Evolutionary conservation across 768 basidiomycete species (phyloP).

Genomic region (Boletus subcaerulescens): DNA sequence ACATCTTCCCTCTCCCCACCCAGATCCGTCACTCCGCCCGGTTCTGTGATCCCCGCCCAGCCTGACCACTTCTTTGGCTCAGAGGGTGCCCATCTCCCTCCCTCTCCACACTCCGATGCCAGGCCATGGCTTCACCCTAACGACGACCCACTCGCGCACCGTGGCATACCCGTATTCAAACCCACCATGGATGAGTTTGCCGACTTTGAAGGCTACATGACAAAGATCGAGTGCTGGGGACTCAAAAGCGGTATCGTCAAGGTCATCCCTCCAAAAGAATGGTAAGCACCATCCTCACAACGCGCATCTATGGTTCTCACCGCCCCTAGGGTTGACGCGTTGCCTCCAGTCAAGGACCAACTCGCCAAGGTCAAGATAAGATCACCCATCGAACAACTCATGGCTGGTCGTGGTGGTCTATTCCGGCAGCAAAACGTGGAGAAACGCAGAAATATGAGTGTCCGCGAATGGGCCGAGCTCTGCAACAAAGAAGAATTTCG

Average conservation of each 20-base stretch:
- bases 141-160: constrained; percentile 76
- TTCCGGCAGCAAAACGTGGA: constrained; percentile 92
- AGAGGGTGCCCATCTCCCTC: constrained; percentile 43
- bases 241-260: constrained; percentile 90
- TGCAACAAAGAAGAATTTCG: constrained; percentile 69
- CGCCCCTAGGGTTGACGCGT: constrained; percentile 55
- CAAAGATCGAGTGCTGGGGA: constrained; percentile 86
- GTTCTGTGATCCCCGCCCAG: constrained; percentile 52
- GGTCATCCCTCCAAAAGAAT: constrained; percentile 92
- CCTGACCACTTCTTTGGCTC: constrained; percentile 83
- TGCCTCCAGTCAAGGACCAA: constrained; percentile 72
- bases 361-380: constrained; percentile 75
- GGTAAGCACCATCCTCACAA: constrained; percentile 49
- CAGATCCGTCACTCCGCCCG: constrained; percentile 46
- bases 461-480: constrained; percentile 84
- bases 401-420: constrained; percentile 81
- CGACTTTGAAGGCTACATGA: constrained; percentile 92
- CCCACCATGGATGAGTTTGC: constrained; percentile 89
- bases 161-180: constrained; percentile 95
- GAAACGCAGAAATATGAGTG: constrained; percentile 78
- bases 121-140: constrained; percentile 70
- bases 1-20: constrained; percentile 37
- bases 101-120: constrained; percentile 62
- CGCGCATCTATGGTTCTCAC: constrained; percentile 17
- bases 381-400: constrained; percentile 90